phyloP scores from a whole-genome alignment of 345 rosid species.

The Murraya paniculata region DNA sequence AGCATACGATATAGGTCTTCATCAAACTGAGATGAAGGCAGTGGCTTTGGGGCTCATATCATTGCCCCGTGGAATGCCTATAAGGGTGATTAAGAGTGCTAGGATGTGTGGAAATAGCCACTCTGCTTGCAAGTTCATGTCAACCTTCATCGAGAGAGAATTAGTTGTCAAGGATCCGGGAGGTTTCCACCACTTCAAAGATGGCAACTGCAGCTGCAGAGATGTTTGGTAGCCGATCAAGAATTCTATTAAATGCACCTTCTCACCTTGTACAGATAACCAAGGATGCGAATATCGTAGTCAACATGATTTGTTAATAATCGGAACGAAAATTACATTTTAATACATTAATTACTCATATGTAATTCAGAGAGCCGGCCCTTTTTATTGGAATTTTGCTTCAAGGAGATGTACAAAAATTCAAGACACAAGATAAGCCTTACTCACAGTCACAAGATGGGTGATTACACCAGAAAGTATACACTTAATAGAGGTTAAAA shows the following conservation, averaged over 20 bases:
- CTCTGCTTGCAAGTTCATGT: constrained; percentile 27
- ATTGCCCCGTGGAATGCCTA: constrained; percentile 10
- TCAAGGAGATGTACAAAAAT: background rate
- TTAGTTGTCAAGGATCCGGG: constrained; percentile 21
- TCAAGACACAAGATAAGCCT: background rate
- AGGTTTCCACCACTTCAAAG: constrained; percentile 25
- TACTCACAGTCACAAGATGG: background rate
- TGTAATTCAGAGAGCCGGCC: background rate
- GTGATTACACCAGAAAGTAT: too few relatives aligned
- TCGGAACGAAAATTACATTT: too few relatives aligned
- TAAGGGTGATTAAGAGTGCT: constrained; percentile 22
- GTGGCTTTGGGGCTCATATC: constrained; percentile 24
- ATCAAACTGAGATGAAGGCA: constrained; percentile 25
- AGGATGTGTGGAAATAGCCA: constrained; percentile 25
- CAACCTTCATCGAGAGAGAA: constrained; percentile 20
- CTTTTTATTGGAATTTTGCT: background rate
- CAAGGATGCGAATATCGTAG: background rate
- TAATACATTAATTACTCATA: background rate
- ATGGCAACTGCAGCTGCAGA: constrained; percentile 24
- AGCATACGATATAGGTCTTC: constrained; percentile 17
- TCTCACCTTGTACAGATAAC: background rate
- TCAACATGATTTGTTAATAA: too few relatives aligned
- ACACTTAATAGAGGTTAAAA: too few relatives aligned
- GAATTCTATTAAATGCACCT: background rate
- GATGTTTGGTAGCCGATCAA: constrained; percentile 14